Conservation (phyloP, 2,329 filamentous ascomycete genomes). For the Leptographium radiaticola region DNA sequence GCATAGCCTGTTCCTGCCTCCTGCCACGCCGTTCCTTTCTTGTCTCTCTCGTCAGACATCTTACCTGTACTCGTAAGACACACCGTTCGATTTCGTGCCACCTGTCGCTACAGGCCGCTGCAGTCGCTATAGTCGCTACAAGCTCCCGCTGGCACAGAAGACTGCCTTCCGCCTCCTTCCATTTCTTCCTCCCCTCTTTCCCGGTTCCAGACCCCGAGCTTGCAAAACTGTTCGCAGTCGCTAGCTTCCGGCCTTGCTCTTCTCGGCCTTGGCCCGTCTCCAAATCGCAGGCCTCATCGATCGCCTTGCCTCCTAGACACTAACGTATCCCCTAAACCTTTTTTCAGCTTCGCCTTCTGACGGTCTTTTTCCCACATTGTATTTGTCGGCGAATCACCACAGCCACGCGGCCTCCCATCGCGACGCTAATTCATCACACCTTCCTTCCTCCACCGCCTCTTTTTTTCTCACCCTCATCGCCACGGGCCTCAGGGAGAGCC, state of each 20-base stretch:
- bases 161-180: neutral
- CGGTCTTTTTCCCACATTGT: neutral
- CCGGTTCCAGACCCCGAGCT: neutral
- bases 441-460: neutral
- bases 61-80: too few species aligned
- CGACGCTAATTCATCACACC: constrained; percentile 1
- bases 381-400: neutral
- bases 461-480: neutral
- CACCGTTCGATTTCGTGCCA: too few species aligned
- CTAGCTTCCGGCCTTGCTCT: neutral
- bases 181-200: neutral
- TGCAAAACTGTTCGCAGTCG: neutral
- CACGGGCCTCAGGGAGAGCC: neutral
- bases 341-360: constrained; percentile 3
- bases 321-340: constrained; percentile 8
- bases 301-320: neutral
- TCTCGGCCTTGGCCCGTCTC: constrained; percentile 2
- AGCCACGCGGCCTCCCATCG: neutral
- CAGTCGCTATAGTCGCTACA: too few species aligned
- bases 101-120: too few species aligned
- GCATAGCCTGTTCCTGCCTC: neutral
- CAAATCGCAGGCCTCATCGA: constrained; percentile 1
- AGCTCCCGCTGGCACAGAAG: too few species aligned
- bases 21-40: neutral
- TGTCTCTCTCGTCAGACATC: neutral